Evolutionary conservation across 768 basidiomycete genomes (phyloP).

Genomic region (Suillus paluster): DNA sequence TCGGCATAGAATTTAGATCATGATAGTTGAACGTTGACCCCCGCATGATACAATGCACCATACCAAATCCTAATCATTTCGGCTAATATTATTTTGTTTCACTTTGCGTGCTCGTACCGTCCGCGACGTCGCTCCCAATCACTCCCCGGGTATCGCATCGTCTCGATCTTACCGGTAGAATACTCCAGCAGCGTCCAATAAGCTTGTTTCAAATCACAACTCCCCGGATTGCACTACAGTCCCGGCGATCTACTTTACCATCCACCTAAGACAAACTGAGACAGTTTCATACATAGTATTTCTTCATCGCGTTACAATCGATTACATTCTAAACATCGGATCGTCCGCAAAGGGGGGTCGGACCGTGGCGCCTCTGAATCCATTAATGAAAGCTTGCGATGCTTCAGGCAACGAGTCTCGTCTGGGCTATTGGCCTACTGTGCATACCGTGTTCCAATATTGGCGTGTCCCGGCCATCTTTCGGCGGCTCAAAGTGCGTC

Average conservation of each 20-base stretch:
- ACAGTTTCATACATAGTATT: too few relatives aligned
- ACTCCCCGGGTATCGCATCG: not conserved
- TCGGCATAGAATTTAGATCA: too few relatives aligned
- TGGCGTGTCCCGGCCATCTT: not conserved
- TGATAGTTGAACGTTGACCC: too few relatives aligned
- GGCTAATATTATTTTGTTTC: not conserved
- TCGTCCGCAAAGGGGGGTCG: not conserved
- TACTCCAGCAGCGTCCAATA: not conserved
- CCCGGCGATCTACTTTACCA: not conserved
- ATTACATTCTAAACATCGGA: too few relatives aligned
- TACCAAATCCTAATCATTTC: not conserved
- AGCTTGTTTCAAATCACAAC: not conserved
- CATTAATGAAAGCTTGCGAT: not conserved
- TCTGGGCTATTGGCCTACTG: not conserved
- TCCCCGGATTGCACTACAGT: not conserved
- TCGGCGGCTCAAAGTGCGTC: not conserved
- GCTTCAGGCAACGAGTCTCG: not conserved
- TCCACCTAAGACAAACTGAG: not conserved
- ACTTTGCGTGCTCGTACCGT: too few relatives aligned
- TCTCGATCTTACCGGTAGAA: not conserved
- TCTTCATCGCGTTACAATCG: too few relatives aligned
- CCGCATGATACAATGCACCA: not conserved
- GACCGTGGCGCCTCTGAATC: not conserved
- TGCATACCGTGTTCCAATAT: not conserved
- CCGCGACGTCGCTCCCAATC: not conserved